Evolutionary conservation across 139 green algal genomes (phyloP).

Genomic region (Dunaliella primolecta): DNA sequence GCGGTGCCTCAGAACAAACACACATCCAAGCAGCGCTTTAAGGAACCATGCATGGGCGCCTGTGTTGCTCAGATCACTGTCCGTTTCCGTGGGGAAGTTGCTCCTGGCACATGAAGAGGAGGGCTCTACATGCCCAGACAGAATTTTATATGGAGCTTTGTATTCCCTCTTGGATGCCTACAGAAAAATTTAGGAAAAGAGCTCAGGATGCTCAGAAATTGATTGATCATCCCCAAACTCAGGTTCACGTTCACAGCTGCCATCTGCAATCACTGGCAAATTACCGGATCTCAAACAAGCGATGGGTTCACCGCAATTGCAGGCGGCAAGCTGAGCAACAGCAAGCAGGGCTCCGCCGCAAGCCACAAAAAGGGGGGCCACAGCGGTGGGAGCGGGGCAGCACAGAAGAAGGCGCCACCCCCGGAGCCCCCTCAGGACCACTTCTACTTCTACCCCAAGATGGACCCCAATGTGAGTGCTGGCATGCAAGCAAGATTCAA

Average conservation of each 20-base stretch:
- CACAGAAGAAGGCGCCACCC: background rate
- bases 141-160: too few species aligned
- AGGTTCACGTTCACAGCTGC: background rate
- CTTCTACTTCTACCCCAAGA: constrained; percentile 41
- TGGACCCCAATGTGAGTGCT: constrained; percentile 24
- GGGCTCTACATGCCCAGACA: background rate
- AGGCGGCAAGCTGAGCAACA: background rate
- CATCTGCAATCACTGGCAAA: background rate
- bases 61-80: too few species aligned
- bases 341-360: background rate
- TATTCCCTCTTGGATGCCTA: background rate
- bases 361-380: background rate
- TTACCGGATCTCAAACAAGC: background rate
- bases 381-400: constrained; percentile 8
- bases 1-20: too few species aligned
- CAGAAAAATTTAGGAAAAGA: background rate
- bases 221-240: background rate
- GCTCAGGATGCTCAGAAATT: background rate
- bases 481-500: background rate
- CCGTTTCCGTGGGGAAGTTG: background rate
- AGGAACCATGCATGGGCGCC: too few species aligned
- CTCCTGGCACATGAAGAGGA: background rate
- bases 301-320: background rate
- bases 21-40: too few species aligned
- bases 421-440: constrained; percentile 32